phyloP scores from a whole-genome alignment of 768 basidiomycete genomes.

The Sarcomyxa edulis region DNA sequence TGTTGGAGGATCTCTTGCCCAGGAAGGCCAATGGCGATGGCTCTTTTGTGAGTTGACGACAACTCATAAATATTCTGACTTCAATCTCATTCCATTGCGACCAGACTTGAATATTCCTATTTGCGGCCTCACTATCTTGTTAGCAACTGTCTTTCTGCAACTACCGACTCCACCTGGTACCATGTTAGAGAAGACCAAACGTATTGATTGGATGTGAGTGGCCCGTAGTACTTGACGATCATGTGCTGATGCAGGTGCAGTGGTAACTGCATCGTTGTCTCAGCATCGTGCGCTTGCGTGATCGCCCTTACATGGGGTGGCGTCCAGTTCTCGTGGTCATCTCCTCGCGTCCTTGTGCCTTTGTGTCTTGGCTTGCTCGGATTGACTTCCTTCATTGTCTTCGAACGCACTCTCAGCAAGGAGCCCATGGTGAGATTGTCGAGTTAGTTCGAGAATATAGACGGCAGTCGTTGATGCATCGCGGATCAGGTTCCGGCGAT shows the following conservation, averaged over 20 bases:
- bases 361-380: constrained; percentile 35
- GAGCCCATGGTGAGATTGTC: constrained; percentile 15
- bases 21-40: constrained; percentile 31
- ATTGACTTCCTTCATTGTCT: constrained; percentile 29
- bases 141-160: constrained; percentile 24
- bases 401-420: constrained; percentile 27
- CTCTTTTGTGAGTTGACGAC: constrained; percentile 29
- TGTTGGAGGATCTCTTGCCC: constrained; percentile 28
- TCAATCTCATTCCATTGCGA: neutral
- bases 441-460: neutral
- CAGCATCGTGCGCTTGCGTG: constrained; percentile 25
- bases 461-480: neutral
- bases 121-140: constrained; percentile 19
- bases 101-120: constrained; percentile 38
- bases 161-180: constrained; percentile 27
- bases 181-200: constrained; percentile 27
- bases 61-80: neutral
- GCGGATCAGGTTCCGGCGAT: constrained; percentile 12
- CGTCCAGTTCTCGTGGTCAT: constrained; percentile 34
- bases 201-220: constrained; percentile 39
- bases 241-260: constrained; percentile 13
- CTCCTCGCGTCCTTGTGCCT: constrained; percentile 32
- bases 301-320: constrained; percentile 48
- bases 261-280: constrained; percentile 36
- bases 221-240: neutral